Conservation (phyloP, 1,284 basidiomycete genomes). For the Phlebopus sp. region DNA sequence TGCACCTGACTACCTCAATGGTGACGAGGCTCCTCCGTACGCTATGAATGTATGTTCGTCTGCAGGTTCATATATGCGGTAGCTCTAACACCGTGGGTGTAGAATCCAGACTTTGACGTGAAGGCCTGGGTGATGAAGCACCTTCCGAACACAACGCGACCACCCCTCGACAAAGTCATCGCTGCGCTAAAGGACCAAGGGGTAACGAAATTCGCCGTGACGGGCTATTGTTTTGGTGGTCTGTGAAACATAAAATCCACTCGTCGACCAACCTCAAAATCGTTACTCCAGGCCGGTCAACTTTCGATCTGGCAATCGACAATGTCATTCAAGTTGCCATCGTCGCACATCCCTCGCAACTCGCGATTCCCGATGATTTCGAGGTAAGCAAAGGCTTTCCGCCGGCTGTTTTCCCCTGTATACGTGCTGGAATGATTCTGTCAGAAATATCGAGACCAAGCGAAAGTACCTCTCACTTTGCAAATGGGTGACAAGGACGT, state of each 20-base stretch:
- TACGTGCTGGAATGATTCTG: slow-evolving; percentile 46
- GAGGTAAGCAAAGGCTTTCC: not conserved
- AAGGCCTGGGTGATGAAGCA: slow-evolving; percentile 51
- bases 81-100: not conserved
- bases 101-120: slow-evolving; percentile 39
- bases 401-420: not conserved
- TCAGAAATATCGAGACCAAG: slow-evolving; percentile 53
- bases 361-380: slow-evolving; percentile 47
- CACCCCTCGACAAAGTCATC: slow-evolving; percentile 56
- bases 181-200: slow-evolving; percentile 55
- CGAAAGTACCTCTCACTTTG: slow-evolving; percentile 59
- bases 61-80: not conserved
- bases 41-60: slow-evolving; percentile 12
- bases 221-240: slow-evolving; percentile 74
- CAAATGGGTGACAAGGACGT: slow-evolving; percentile 58
- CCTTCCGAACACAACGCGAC: slow-evolving; percentile 43
- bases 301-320: slow-evolving; percentile 69
- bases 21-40: slow-evolving; percentile 36
- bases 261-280: not conserved
- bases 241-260: slow-evolving; percentile 13
- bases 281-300: slow-evolving; percentile 44
- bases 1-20: slow-evolving; percentile 44
- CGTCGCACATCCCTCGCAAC: slow-evolving; percentile 66
- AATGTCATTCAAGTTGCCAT: slow-evolving; percentile 51
- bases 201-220: slow-evolving; percentile 55